Percentiles rank a stretch among this genome's conserved stretches.
Conservation (phyloP, 2,329 filamentous ascomycete genomes). For the Niveomyces coronatus region DNA sequence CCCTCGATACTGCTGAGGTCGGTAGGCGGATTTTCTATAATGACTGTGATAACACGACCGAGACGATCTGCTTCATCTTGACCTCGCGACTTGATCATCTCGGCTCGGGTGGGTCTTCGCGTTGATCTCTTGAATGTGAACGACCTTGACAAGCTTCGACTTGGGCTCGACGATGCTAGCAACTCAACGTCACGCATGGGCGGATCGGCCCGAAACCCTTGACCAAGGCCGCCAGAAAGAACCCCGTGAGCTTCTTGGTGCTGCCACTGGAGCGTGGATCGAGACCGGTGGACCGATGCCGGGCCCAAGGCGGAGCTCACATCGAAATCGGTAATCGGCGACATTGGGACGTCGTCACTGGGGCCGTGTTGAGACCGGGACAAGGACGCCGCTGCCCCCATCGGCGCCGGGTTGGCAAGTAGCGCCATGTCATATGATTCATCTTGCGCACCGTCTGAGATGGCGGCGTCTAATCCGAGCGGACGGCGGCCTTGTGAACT, state of each 20-base stretch:
- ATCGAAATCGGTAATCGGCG: slow-evolving; percentile 29
- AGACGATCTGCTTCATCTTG: slow-evolving; percentile 50
- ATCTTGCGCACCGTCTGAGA: slow-evolving; percentile 24
- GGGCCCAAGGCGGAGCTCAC: slow-evolving; percentile 37
- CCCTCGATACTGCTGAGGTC: slow-evolving; percentile 44
- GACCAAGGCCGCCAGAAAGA: slow-evolving; percentile 48
- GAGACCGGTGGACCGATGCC: slow-evolving; percentile 31
- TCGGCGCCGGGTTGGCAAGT: slow-evolving; percentile 29
- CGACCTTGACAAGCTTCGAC: slow-evolving; percentile 28
- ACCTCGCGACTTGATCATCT: slow-evolving; percentile 38
- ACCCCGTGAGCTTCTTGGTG: slow-evolving; percentile 43
- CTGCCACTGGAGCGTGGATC: slow-evolving; percentile 35
- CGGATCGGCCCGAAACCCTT: slow-evolving; percentile 38
- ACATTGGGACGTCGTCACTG: slow-evolving; percentile 14
- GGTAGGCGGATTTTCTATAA: slow-evolving; percentile 36
- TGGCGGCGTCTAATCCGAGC: slow-evolving; percentile 16
- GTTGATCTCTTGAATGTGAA: slow-evolving; percentile 27
- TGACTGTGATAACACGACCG: slow-evolving; percentile 50
- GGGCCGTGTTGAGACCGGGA: slow-evolving; percentile 19
- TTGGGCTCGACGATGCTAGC: slow-evolving; percentile 24
- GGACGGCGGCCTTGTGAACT: slow-evolving; percentile 15
- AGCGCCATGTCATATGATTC: slow-evolving; percentile 35
- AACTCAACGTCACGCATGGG: slow-evolving; percentile 42
- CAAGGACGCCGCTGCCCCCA: slow-evolving; percentile 23
- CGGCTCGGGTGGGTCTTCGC: slow-evolving; percentile 19